Percentiles rank a stretch among this genome's conserved stretches.
phyloP scores from a whole-genome alignment of 345 rosid species.

The Syzygium aqueum region DNA sequence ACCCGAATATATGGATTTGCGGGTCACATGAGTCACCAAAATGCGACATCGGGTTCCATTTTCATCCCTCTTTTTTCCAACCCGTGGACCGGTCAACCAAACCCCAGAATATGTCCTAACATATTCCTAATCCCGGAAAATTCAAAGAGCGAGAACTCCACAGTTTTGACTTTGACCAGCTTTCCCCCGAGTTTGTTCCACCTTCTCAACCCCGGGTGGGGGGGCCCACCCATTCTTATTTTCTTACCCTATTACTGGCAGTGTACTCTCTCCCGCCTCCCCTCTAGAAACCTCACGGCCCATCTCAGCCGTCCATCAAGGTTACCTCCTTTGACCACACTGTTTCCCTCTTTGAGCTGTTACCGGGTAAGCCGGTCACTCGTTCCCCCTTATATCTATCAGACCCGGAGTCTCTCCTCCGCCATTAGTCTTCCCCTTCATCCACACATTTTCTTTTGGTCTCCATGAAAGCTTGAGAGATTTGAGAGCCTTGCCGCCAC shows the following conservation, averaged over 20 bases:
- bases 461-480: constrained; percentile 3
- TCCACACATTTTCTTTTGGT: not conserved
- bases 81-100: not conserved
- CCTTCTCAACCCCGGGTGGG: not conserved
- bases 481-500: not conserved
- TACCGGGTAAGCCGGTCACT: constrained; percentile 45
- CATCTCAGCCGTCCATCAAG: constrained; percentile 30
- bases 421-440: not conserved
- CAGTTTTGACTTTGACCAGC: not conserved
- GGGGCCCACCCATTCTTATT: not conserved
- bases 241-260: not conserved
- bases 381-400: constrained; percentile 27
- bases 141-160: not conserved
- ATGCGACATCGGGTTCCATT: not conserved
- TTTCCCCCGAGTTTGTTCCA: not conserved
- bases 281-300: constrained; percentile 15
- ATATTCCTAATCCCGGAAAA: not conserved
- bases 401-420: not conserved
- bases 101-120: not conserved
- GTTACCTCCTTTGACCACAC: constrained; percentile 27
- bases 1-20: not conserved
- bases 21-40: not conserved
- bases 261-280: not conserved
- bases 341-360: not conserved
- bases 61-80: not conserved